Evolutionary conservation across 2,329 filamentous ascomycete species (phyloP).

Genomic region (Fusarium tuaranense): DNA sequence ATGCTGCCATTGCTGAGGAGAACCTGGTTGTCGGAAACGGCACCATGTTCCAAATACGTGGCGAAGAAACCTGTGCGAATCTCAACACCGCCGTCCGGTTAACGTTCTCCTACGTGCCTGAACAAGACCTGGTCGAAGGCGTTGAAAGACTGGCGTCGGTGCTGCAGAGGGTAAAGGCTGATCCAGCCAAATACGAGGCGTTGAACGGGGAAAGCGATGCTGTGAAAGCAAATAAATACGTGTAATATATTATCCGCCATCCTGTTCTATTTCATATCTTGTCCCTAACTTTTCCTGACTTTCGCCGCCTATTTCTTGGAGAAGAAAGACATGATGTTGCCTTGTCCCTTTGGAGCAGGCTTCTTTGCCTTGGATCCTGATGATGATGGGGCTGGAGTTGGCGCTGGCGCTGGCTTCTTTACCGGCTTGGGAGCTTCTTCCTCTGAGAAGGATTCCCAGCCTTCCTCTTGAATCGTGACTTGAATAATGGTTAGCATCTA

Average conservation of each 20-base stretch:
- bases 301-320: slow-evolving; percentile 72
- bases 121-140: slow-evolving; percentile 74
- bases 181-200: slow-evolving; percentile 43
- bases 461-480: slow-evolving; percentile 88
- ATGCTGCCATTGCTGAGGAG: slow-evolving; percentile 70
- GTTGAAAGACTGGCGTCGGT: slow-evolving; percentile 71
- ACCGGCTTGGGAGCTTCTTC: slow-evolving; percentile 73
- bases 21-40: slow-evolving; percentile 77
- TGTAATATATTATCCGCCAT: slow-evolving; percentile 5
- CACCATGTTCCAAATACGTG: slow-evolving; percentile 74
- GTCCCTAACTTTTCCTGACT: background rate
- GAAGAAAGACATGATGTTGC: slow-evolving; percentile 94
- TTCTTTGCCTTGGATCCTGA: slow-evolving; percentile 67
- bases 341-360: slow-evolving; percentile 71
- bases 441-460: slow-evolving; percentile 94
- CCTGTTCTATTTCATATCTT: background rate
- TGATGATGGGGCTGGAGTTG: slow-evolving; percentile 55
- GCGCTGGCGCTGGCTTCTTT: slow-evolving; percentile 69
- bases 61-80: slow-evolving; percentile 62
- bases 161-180: slow-evolving; percentile 47
- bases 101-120: slow-evolving; percentile 80
- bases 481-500: slow-evolving; percentile 27
- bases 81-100: slow-evolving; percentile 73
- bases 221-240: slow-evolving; percentile 43
- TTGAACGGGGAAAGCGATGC: slow-evolving; percentile 29